Evolutionary conservation across 345 rosid genomes (phyloP).

Genomic region (Iberis pinnata): DNA sequence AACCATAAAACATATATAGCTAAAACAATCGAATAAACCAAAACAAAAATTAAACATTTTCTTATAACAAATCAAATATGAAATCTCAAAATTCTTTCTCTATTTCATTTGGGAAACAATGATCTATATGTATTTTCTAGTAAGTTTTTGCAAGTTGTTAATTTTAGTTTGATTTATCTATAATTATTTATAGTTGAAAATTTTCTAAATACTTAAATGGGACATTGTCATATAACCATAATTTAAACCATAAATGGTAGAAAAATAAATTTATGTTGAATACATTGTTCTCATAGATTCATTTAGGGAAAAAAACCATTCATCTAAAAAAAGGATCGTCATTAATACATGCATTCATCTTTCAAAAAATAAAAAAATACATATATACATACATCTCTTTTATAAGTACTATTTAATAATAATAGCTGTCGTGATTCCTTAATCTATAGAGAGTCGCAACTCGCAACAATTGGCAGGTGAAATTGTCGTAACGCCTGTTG

Average conservation of each 20-base stretch:
- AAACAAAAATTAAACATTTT: too few species aligned
- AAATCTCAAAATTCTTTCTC: too few species aligned
- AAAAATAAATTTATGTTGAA: neutral
- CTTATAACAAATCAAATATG: too few species aligned
- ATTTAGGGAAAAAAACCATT: neutral
- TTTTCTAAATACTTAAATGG: too few species aligned
- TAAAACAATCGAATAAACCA: too few species aligned
- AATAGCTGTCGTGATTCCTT: conserved; percentile 21
- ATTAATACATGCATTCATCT: conserved; percentile 18
- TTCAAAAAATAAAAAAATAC: neutral
- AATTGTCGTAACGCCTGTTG: conserved; percentile 27
- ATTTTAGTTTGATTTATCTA: too few species aligned
- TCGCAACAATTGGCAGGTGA: conserved; percentile 35
- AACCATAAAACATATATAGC: too few species aligned
- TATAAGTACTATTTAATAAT: neutral
- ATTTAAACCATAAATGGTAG: neutral
- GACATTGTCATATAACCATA: neutral
- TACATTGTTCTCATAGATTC: neutral
- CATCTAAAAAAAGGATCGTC: conserved; percentile 14
- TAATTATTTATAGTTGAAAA: too few species aligned
- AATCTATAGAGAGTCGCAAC: conserved; percentile 25
- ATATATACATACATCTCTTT: neutral
- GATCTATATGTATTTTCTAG: too few species aligned
- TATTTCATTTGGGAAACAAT: too few species aligned
- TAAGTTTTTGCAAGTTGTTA: too few species aligned